Conservation (phyloP, 2,329 filamentous ascomycete genomes). For the Aureobasidium lini region DNA sequence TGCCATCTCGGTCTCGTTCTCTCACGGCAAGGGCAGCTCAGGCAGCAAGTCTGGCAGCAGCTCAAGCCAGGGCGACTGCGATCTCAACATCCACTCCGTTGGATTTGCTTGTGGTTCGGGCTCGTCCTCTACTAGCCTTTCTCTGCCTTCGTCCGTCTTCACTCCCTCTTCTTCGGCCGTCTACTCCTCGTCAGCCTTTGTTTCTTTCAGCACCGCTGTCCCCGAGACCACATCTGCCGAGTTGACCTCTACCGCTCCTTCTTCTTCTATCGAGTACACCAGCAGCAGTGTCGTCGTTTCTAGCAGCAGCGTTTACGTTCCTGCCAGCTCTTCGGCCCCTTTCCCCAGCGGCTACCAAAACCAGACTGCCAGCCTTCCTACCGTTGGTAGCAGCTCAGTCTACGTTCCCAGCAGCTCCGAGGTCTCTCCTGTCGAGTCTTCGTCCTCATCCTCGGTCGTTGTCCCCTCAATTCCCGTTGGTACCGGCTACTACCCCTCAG, state of each 20-base stretch:
- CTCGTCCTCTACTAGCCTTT: slow-evolving; percentile 9
- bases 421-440: neutral
- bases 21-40: slow-evolving; percentile 45
- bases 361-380: slow-evolving; percentile 15
- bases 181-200: slow-evolving; percentile 5
- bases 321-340: slow-evolving; percentile 15
- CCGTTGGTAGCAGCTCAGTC: slow-evolving; percentile 3
- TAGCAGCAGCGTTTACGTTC: slow-evolving; percentile 17
- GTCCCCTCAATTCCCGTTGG: neutral
- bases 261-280: neutral
- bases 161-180: neutral
- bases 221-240: slow-evolving; percentile 21
- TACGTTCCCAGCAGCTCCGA: neutral
- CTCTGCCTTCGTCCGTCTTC: neutral
- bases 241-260: slow-evolving; percentile 7
- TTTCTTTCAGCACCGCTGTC: slow-evolving; percentile 19
- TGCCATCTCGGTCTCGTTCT: slow-evolving; percentile 70
- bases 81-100: slow-evolving; percentile 66
- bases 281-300: neutral
- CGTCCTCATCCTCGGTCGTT: neutral
- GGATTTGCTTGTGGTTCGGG: slow-evolving; percentile 60
- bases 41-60: slow-evolving; percentile 18
- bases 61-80: slow-evolving; percentile 47
- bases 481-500: slow-evolving; percentile 3
- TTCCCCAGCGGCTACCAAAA: slow-evolving; percentile 5